A percentile compares a stretch with the other conserved stretches of the same genome.
These are phyloP conservation scores for Pythium phragmiticola DNA, from an alignment of 352 stramenopile genomes.

Conservation along the genomic window DNA sequence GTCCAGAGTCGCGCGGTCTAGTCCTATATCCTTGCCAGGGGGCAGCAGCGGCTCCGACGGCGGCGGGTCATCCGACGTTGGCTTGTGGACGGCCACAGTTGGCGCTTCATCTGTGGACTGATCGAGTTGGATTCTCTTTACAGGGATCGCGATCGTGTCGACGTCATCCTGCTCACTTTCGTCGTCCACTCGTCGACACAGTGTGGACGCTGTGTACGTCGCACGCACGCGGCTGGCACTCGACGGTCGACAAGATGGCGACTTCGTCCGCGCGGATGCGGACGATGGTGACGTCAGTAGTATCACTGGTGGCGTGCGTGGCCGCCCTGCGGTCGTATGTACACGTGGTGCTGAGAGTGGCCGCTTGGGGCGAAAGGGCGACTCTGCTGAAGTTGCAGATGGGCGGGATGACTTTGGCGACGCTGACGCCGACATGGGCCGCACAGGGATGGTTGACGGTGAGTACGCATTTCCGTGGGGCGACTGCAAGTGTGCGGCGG, in stretches of 20 bases:
- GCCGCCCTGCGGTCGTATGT: slow-evolving; percentile 1
- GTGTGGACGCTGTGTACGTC: slow-evolving; percentile 13
- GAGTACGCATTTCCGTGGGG: slow-evolving; percentile 1
- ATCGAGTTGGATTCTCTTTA: background rate
- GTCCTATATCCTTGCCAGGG: background rate
- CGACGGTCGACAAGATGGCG: slow-evolving; percentile 22
- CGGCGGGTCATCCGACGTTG: background rate
- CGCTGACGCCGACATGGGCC: slow-evolving; percentile 6
- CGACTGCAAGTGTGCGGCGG: background rate
- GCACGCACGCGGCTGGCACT: slow-evolving; percentile 39
- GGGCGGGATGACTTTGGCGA: background rate
- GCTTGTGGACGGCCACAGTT: background rate
- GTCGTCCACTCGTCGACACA: slow-evolving; percentile 2
- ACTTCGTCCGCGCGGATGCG: slow-evolving; percentile 18
- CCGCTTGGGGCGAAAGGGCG: slow-evolving; percentile 13
- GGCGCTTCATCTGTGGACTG: background rate
- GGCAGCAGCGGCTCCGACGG: background rate
- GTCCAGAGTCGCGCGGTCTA: slow-evolving; percentile 11
- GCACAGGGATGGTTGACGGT: slow-evolving; percentile 11
- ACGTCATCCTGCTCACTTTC: slow-evolving; percentile 29
- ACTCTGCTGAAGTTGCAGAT: background rate
- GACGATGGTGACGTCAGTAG: slow-evolving; percentile 18
- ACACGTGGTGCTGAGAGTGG: slow-evolving; percentile 25
- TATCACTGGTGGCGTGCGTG: background rate
- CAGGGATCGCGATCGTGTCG: slow-evolving; percentile 22